Evolutionary conservation across 176 grass and related monocot genomes (phyloP).

Genomic region (Oryza australiensis): DNA sequence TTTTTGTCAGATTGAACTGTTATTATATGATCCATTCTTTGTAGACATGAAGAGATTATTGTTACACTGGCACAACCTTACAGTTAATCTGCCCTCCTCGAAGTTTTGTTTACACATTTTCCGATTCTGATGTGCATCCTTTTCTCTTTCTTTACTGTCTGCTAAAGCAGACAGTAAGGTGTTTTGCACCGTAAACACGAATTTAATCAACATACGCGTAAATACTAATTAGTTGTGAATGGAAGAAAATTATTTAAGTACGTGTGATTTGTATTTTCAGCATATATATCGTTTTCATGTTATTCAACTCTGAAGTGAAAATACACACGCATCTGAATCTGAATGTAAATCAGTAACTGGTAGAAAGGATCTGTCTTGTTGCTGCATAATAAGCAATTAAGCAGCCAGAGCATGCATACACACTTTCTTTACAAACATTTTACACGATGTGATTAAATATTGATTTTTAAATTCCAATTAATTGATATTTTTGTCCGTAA

Average conservation of each 20-base stretch:
- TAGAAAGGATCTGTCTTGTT: too few species aligned
- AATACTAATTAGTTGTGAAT: neutral
- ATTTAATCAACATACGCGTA: neutral
- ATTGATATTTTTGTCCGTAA: too few species aligned
- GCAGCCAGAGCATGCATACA: too few species aligned
- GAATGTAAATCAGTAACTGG: too few species aligned
- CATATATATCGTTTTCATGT: too few species aligned
- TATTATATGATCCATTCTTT: constrained; percentile 52
- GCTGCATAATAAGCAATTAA: too few species aligned
- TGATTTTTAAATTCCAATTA: too few species aligned
- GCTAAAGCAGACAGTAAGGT: neutral
- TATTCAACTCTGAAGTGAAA: too few species aligned
- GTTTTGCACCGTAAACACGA: neutral
- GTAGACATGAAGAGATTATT: constrained; percentile 37
- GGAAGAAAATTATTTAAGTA: neutral
- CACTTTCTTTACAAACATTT: too few species aligned
- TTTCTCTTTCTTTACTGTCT: neutral
- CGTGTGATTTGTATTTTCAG: neutral
- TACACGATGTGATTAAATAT: too few species aligned
- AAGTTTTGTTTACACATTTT: neutral
- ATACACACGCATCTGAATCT: too few species aligned
- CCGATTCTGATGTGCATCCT: neutral
- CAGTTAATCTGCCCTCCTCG: constrained; percentile 8
- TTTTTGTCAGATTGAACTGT: constrained; percentile 48
- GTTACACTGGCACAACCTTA: constrained; percentile 32